A percentile compares a stretch with the other conserved stretches of the same genome.
phyloP scores from a whole-genome alignment of 352 stramenopile species.

The Globisporangium cystogenes region DNA sequence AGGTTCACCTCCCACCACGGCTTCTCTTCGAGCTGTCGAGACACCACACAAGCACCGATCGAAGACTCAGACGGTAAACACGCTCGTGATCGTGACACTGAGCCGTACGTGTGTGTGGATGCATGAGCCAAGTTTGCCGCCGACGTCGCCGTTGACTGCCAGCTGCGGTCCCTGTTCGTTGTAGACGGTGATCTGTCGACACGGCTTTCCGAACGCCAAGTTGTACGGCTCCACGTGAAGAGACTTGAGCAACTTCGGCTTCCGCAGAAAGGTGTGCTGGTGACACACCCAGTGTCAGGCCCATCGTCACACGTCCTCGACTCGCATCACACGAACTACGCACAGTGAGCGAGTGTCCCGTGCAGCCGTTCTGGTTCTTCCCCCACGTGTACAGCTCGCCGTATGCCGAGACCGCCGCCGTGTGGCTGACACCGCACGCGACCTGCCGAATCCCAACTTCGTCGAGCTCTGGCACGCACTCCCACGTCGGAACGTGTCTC shows the following conservation, averaged over 20 bases:
- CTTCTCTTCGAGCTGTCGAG: conserved; percentile 74
- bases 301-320: neutral
- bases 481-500: conserved; percentile 65
- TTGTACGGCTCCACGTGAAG: conserved; percentile 89
- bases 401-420: conserved; percentile 79
- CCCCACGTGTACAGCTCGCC: conserved; percentile 94
- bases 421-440: conserved; percentile 86
- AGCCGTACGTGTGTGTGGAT: conserved; percentile 81
- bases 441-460: conserved; percentile 61
- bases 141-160: conserved; percentile 80
- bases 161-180: conserved; percentile 79
- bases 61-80: neutral
- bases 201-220: conserved; percentile 70
- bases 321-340: neutral
- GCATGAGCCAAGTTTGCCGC: conserved; percentile 64
- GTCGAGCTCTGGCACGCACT: conserved; percentile 48
- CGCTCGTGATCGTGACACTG: neutral
- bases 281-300: too few relatives aligned
- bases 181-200: conserved; percentile 88
- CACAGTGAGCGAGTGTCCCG: conserved; percentile 53
- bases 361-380: conserved; percentile 87
- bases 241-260: conserved; percentile 68
- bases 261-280: conserved; percentile 62
- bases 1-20: conserved; percentile 94
- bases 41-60: neutral